phyloP scores from a whole-genome alignment of 2,329 filamentous ascomycete genomes.

The Metarhizium sp. region DNA sequence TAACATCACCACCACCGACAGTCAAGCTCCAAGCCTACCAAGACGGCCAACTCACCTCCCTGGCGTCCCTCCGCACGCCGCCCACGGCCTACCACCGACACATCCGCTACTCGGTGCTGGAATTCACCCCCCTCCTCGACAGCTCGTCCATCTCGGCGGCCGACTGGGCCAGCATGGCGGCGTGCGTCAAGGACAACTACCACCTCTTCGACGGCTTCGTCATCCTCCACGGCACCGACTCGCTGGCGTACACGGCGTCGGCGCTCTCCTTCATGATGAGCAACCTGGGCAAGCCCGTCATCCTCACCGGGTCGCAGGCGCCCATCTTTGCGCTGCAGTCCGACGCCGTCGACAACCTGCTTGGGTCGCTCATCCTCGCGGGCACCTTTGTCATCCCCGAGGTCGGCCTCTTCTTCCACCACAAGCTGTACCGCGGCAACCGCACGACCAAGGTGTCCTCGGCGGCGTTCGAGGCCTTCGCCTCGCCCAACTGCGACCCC shows the following conservation, averaged over 20 bases:
- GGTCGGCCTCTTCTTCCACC: slow-evolving; percentile 89
- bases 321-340: slow-evolving; percentile 87
- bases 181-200: slow-evolving; percentile 75
- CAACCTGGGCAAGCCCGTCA: slow-evolving; percentile 83
- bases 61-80: slow-evolving; percentile 70
- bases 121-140: slow-evolving; percentile 78
- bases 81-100: slow-evolving; percentile 70
- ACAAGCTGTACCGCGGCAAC: slow-evolving; percentile 83
- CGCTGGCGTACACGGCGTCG: slow-evolving; percentile 79
- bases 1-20: slow-evolving; percentile 10
- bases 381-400: slow-evolving; percentile 90
- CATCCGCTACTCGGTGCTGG: slow-evolving; percentile 74
- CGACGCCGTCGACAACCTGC: slow-evolving; percentile 83
- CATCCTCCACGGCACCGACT: slow-evolving; percentile 84
- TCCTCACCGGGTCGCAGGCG: slow-evolving; percentile 74
- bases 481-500: slow-evolving; percentile 75
- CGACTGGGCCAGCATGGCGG: slow-evolving; percentile 79
- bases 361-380: slow-evolving; percentile 80
- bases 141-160: slow-evolving; percentile 81
- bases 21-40: slow-evolving; percentile 42
- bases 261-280: slow-evolving; percentile 90
- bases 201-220: slow-evolving; percentile 85
- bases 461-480: slow-evolving; percentile 79
- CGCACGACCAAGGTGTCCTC: slow-evolving; percentile 81
- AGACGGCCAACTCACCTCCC: slow-evolving; percentile 36